Conservation (phyloP, 345 rosid genomes). For the Murraya koenigii region DNA sequence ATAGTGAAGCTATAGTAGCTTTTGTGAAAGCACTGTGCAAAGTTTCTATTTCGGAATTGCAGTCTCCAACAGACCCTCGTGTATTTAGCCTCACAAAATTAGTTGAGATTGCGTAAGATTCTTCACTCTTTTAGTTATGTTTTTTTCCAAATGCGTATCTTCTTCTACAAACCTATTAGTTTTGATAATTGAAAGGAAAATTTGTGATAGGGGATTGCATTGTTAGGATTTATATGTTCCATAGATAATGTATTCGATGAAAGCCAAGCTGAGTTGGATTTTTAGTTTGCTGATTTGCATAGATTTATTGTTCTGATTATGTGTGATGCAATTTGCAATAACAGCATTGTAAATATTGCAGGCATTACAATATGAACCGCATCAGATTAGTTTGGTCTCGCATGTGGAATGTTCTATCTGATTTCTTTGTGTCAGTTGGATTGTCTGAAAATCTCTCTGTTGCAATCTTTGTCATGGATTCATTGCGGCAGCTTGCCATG, state of each 20-base stretch:
- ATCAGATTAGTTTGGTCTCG: slow-evolving; percentile 98
- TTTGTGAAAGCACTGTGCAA: slow-evolving; percentile 94
- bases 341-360: slow-evolving; percentile 35
- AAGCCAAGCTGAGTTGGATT: neutral
- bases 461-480: slow-evolving; percentile 97
- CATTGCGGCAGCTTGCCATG: slow-evolving; percentile 94
- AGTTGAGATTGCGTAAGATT: slow-evolving; percentile 91
- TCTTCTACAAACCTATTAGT: neutral
- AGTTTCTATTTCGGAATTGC: slow-evolving; percentile 91
- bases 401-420: slow-evolving; percentile 93
- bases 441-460: slow-evolving; percentile 95
- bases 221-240: neutral
- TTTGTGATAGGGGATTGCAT: neutral
- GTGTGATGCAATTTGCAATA: neutral
- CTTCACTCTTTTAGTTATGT: slow-evolving; percentile 12
- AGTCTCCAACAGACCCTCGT: slow-evolving; percentile 98
- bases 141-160: neutral
- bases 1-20: slow-evolving; percentile 91
- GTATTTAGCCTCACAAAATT: slow-evolving; percentile 96
- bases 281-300: neutral
- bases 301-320: neutral
- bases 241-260: neutral
- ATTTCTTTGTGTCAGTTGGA: slow-evolving; percentile 93
- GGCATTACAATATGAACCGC: slow-evolving; percentile 97
- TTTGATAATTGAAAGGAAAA: neutral